Evolutionary conservation across 306 rosid genomes (phyloP), one percentile per base, ranked within the genome.

Genomic region (Vachellia collinsii): DNA sequence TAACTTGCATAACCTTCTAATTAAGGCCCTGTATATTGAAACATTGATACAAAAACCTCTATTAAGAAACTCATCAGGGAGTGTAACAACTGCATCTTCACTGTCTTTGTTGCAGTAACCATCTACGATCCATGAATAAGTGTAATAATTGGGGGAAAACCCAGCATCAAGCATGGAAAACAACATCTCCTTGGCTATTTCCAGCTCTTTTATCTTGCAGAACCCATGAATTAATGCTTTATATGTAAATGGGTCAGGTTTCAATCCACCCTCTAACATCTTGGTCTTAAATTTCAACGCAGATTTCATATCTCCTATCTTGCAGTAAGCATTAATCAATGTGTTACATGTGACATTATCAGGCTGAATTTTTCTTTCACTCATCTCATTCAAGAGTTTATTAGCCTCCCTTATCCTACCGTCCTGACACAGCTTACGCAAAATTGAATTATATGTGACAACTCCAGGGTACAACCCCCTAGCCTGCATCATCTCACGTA

Each of bases 311-410:
- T 92, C 97, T 77, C 94, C 90, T 74, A 91, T 83, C 84, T 94
- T 92, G 89, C 91, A 89, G 80, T 94, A 94, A 50, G 97, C 91
- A 91, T 94, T 91, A 51, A 92, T 88, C 86, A 94, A 83, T 9
- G 99, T 94, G 87, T 94, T 92, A 62, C 99, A 94, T 4, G 99
- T 94, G 80, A 93, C 83, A 82, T 84, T 91, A 75, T 94, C 99
- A 13, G 97, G 92, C 71, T 86, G 89, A 76, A 94, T 78, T 66
- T 90, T 90, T 76, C 88, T 87, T 79, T 91, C 95, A 71, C 86
- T 88, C 99, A 91, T 93, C 87, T 90, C 97, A 48, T 34, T 86
- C 89, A 94, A 83, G 50, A 94, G 92, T 79, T 86, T 90, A 86
- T 94, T 92, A 4, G 93, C 95, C 80, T 89, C 97, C 80, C 92